Conservation (phyloP, 1,284 basidiomycete species). For the Naganishia cerealis region DNA sequence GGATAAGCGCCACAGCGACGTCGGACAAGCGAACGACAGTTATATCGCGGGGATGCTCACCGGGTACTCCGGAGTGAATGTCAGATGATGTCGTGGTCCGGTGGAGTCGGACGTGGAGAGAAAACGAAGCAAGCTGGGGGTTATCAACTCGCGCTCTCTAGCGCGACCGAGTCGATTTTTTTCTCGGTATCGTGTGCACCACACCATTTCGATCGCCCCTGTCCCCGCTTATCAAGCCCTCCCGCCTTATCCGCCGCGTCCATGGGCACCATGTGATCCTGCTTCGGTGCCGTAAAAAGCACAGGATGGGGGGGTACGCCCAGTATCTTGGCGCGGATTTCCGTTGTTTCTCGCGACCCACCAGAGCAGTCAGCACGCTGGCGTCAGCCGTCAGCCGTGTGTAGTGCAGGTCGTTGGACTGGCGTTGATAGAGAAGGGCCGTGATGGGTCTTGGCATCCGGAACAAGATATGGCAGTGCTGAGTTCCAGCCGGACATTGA, state of each 20-base stretch:
- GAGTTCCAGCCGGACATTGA: too few species aligned
- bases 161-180: conserved; percentile 4
- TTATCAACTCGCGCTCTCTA: conserved; percentile 6
- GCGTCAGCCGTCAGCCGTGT: too few species aligned
- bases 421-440: too few species aligned
- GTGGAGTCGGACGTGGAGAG: conserved; percentile 28
- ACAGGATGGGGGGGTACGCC: background rate
- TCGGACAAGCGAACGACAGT: conserved; percentile 8
- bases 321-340: too few species aligned
- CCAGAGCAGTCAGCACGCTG: too few species aligned
- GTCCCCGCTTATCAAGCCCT: too few species aligned
- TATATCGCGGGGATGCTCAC: conserved; percentile 16
- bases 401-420: too few species aligned
- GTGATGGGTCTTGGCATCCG: too few species aligned
- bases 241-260: conserved; percentile 24
- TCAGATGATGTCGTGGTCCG: conserved; percentile 10
- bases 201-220: conserved; percentile 9
- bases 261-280: conserved; percentile 21
- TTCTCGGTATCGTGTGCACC: conserved; percentile 16
- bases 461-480: too few species aligned
- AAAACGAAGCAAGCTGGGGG: background rate
- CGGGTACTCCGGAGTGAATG: conserved; percentile 9
- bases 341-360: too few species aligned
- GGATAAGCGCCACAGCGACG: background rate
- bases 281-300: background rate